Evolutionary conservation across 2,329 filamentous ascomycete species (phyloP).

Genomic region (Xylaria sp.): DNA sequence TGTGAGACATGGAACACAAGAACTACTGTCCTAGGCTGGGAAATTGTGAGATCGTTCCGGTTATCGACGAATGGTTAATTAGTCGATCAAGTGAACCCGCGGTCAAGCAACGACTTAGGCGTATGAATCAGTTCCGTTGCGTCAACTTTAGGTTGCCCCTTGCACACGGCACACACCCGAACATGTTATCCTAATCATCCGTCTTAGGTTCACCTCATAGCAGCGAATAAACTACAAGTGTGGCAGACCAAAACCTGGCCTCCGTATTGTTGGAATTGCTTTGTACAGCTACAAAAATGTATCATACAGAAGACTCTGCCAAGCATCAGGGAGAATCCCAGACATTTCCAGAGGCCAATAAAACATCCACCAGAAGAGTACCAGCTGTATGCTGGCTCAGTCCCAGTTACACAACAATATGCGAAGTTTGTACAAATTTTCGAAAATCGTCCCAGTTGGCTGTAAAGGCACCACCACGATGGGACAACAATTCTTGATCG

Average conservation of each 20-base stretch:
- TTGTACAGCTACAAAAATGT: slow-evolving; percentile 39
- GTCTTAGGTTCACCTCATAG: not conserved
- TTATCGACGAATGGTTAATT: not conserved
- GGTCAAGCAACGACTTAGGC: not conserved
- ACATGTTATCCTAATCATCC: too few species aligned
- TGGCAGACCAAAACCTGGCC: slow-evolving; percentile 49
- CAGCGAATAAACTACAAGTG: not conserved
- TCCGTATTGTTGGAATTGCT: slow-evolving; percentile 41
- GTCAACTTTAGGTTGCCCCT: too few species aligned
- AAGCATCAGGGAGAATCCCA: slow-evolving; percentile 31
- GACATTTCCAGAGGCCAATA: slow-evolving; percentile 45
- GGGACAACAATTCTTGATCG: slow-evolving; percentile 36
- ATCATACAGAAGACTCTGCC: slow-evolving; percentile 3
- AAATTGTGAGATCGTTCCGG: not conserved
- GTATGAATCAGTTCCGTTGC: not conserved
- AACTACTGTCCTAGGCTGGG: not conserved
- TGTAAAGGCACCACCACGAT: slow-evolving; percentile 40
- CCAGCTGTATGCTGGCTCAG: not conserved
- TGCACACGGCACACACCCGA: too few species aligned
- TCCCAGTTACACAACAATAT: not conserved
- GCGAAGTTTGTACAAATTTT: slow-evolving; percentile 43
- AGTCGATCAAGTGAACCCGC: not conserved
- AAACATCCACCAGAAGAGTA: slow-evolving; percentile 43
- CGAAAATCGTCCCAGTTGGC: slow-evolving; percentile 17
- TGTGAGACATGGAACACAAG: not conserved